A percentile compares a stretch with the other conserved stretches of the same genome.
Conservation (phyloP, 164 flowering plant species). For the Vitis rupestris region DNA sequence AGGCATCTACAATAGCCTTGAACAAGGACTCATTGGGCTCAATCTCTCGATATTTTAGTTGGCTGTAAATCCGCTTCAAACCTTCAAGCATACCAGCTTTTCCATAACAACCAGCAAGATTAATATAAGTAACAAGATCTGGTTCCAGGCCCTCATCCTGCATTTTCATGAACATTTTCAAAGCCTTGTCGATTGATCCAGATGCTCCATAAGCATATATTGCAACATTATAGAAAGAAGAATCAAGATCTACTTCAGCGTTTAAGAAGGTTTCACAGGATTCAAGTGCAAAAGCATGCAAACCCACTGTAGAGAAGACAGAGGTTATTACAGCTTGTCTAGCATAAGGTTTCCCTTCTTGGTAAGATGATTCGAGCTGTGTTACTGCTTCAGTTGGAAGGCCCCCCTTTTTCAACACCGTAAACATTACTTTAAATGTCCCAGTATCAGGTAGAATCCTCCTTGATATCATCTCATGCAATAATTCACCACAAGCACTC, state of each 20-base stretch:
- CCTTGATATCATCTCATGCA: conserved; percentile 65
- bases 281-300: conserved; percentile 63
- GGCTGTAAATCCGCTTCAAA: conserved; percentile 65
- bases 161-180: conserved; percentile 76
- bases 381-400: conserved; percentile 55
- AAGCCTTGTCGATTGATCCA: conserved; percentile 61
- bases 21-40: conserved; percentile 63
- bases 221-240: conserved; percentile 64
- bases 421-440: conserved; percentile 64
- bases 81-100: conserved; percentile 86
- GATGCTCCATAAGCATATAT: conserved; percentile 59
- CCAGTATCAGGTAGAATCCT: conserved; percentile 56
- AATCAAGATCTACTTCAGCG: conserved; percentile 40
- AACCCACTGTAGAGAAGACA: conserved; percentile 58
- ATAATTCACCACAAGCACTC: conserved; percentile 61
- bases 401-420: conserved; percentile 62
- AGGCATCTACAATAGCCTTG: conserved; percentile 66
- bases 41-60: conserved; percentile 56
- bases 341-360: conserved; percentile 63
- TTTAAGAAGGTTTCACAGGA: conserved; percentile 46
- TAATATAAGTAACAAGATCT: conserved; percentile 63
- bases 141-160: conserved; percentile 72
- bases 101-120: conserved; percentile 73
- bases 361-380: conserved; percentile 58
- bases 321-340: conserved; percentile 57